Percentiles rank a stretch among this genome's conserved stretches.
Evolutionary conservation across 495 filamentous ascomycete species (phyloP).

Genomic region (Hypoxylon lienhwacheense): DNA sequence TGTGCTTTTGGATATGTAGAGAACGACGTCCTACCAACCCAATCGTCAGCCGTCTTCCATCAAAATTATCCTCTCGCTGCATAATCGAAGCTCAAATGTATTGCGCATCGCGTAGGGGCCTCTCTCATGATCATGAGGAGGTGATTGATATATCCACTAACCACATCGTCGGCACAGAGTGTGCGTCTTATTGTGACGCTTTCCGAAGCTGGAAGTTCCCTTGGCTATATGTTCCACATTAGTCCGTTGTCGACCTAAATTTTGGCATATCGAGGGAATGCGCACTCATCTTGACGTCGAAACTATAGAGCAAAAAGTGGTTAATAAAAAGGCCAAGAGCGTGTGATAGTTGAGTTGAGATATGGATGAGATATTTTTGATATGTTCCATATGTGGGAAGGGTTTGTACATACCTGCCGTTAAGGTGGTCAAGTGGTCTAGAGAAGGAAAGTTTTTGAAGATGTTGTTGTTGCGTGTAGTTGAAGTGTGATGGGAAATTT

Average conservation of each 20-base stretch:
- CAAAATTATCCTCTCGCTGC: neutral
- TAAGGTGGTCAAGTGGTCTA: slow-evolving; percentile 32
- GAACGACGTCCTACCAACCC: slow-evolving; percentile 76
- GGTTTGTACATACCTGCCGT: slow-evolving; percentile 25
- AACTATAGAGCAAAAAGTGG: slow-evolving; percentile 18
- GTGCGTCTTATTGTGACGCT: slow-evolving; percentile 99
- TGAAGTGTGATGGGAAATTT: slow-evolving; percentile 32
- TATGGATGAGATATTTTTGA: neutral
- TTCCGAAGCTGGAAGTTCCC: slow-evolving; percentile 96
- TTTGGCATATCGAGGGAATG: slow-evolving; percentile 19
- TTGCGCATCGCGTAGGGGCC: neutral
- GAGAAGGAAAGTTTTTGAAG: slow-evolving; percentile 26
- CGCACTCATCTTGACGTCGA: slow-evolving; percentile 43
- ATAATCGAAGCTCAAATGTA: neutral
- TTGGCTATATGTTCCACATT: slow-evolving; percentile 59
- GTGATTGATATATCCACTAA: slow-evolving; percentile 59
- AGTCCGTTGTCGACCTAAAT: slow-evolving; percentile 28
- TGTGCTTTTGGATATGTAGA: slow-evolving; percentile 99
- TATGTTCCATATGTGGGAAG: neutral
- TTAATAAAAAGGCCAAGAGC: slow-evolving; percentile 32
- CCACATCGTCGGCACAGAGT: slow-evolving; percentile 99
- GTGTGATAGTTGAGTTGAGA: neutral
- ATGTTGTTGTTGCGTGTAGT: slow-evolving; percentile 9
- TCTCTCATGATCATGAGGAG: slow-evolving; percentile 1
- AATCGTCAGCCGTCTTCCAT: slow-evolving; percentile 30